These are phyloP conservation scores for Echeveria elegans DNA, from an alignment of 164 flowering plant genomes.

Conservation along the genomic window DNA sequence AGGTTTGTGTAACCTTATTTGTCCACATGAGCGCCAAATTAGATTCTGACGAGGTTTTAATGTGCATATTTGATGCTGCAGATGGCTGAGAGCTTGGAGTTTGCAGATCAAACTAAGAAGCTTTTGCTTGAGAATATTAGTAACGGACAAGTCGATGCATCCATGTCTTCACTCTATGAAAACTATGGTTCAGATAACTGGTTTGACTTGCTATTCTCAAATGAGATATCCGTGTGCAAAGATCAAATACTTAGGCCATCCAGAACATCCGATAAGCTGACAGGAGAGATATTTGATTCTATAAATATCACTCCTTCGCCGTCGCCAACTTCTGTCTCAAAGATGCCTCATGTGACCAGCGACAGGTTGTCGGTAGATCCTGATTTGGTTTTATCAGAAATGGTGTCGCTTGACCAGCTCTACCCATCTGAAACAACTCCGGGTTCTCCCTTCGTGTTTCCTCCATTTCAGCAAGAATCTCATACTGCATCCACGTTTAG, in stretches of 20 bases:
- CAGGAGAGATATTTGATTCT: conserved; percentile 14
- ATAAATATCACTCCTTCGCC: conserved; percentile 10
- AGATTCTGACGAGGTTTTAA: background rate
- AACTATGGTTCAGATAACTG: conserved; percentile 19
- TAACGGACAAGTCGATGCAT: conserved; percentile 15
- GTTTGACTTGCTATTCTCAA: conserved; percentile 26
- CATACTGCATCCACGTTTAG: conserved; percentile 10
- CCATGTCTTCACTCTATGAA: conserved; percentile 19
- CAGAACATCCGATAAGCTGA: conserved; percentile 17
- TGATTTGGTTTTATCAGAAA: conserved; percentile 4
- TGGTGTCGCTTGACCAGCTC: conserved; percentile 29
- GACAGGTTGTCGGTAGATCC: conserved; percentile 13
- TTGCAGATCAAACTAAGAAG: conserved; percentile 39
- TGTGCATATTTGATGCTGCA: conserved; percentile 22
- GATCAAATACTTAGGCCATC: conserved; percentile 13
- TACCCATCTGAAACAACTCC: conserved; percentile 23
- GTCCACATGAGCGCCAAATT: background rate
- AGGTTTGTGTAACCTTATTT: conserved; percentile 36
- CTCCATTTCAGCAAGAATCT: conserved; percentile 11
- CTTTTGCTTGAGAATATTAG: conserved; percentile 26
- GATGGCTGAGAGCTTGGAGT: conserved; percentile 44
- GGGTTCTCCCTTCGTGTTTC: conserved; percentile 14
- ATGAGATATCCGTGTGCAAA: conserved; percentile 19
- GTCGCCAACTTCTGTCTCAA: conserved; percentile 15
- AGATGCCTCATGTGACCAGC: conserved; percentile 10